Percentiles rank a stretch among this genome's conserved stretches.
Conservation (phyloP, 2,329 filamentous ascomycete species). For the Pleoardoris graminearum region DNA sequence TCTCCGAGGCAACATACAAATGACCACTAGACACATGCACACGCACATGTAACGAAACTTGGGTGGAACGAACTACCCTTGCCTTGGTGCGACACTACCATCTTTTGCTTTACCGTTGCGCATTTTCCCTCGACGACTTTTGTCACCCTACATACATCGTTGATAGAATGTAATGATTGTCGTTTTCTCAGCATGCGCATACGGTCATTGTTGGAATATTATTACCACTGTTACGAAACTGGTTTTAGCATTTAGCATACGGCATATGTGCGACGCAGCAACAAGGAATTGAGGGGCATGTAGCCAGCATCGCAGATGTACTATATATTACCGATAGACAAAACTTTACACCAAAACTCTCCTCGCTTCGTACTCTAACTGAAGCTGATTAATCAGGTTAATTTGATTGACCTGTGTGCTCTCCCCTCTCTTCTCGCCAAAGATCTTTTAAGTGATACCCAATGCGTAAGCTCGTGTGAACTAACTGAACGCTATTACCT, state of each 20-base stretch:
- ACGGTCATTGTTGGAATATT: background rate
- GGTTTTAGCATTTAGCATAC: background rate
- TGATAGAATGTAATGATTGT: slow-evolving; percentile 4
- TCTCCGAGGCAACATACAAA: background rate
- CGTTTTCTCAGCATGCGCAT: background rate
- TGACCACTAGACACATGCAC: background rate
- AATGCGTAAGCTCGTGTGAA: no score
- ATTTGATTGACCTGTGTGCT: no score
- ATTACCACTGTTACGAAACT: background rate
- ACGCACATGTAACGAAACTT: background rate
- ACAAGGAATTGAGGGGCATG: background rate
- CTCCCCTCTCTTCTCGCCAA: no score
- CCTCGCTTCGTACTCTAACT: no score
- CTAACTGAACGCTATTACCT: no score
- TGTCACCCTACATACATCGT: slow-evolving; percentile 4
- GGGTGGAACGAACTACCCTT: background rate
- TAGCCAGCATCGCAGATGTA: background rate
- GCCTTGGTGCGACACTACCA: background rate
- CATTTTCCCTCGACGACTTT: background rate
- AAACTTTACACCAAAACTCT: no score
- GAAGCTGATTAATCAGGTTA: no score
- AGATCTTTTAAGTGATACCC: no score
- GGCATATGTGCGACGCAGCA: background rate
- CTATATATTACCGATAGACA: no score
- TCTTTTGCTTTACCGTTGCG: background rate